phyloP scores from a whole-genome alignment of 148 eudicot genomes.

The Rhododendron molle region DNA sequence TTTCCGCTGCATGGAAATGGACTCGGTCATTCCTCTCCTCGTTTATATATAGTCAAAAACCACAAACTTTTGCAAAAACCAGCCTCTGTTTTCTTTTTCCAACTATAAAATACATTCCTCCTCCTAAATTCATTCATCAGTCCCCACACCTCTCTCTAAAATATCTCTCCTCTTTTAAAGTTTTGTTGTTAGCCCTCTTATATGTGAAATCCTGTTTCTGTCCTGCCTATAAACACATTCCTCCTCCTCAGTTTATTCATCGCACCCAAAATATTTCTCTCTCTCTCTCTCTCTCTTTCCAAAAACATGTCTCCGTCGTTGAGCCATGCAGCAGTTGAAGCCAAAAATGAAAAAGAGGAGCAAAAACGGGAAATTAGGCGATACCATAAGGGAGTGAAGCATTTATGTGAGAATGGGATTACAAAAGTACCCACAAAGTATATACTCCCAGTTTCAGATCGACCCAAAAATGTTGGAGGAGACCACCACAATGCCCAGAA shows the following conservation, averaged over 20 bases:
- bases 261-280: background rate
- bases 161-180: too few species aligned
- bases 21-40: too few species aligned
- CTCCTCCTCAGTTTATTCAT: background rate
- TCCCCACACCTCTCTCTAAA: too few species aligned
- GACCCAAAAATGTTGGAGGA: constrained; percentile 31
- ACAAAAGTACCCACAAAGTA: constrained; percentile 59
- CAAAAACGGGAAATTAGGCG: background rate
- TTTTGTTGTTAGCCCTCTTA: too few species aligned
- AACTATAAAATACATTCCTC: too few species aligned
- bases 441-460: constrained; percentile 56
- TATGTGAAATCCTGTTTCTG: too few species aligned
- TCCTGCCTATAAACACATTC: background rate
- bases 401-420: constrained; percentile 59
- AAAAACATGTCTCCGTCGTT: constrained; percentile 7
- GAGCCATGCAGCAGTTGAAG: background rate
- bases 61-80: too few species aligned
- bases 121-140: too few species aligned
- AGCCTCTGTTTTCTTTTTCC: background rate
- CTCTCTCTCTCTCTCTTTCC: background rate
- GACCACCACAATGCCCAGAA: background rate
- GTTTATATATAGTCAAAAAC: too few species aligned
- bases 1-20: background rate
- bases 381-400: constrained; percentile 71
- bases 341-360: constrained; percentile 12